Base-by-base conservation (phyloP, 768 basidiomycete species). In the Omphalotus guepiniiformis region DNA sequence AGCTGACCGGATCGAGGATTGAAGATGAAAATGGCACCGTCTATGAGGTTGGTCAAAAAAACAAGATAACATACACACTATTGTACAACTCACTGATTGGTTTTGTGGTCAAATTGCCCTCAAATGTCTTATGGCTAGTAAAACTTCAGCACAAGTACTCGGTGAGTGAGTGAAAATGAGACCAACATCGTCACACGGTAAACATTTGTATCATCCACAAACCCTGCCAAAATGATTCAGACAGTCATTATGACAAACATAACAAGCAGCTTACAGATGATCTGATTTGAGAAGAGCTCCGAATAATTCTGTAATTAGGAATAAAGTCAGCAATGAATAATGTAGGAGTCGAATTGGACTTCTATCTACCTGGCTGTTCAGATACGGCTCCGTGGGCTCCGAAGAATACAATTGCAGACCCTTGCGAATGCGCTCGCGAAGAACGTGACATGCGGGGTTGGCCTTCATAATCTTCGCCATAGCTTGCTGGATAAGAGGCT, bases 401-500 rank as follows among this genome's bases (percentile, higher is more conserved):
- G 96, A 98, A 8, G 95, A 98, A 68, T 99, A 99, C 16, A 99
- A 73, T 64, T 98, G 96, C 18, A 99, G 78, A 65, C 94, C 95
- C 70, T 99, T 99, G 57, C 96, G 83, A 58, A 99, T 97, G 70
- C 96, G 96, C 70, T 99, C 96, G 46, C 96, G 89, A 48, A 99
- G 73, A 34, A 99, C 96, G 62, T 98, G 96, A 45, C 88, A 85
- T 12, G 96, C 96, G 21, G 96, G 96, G 60, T 99, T 98, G 43
- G 96, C 96, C 69, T 99, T 99, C 93, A 98, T 95, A 65, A 99
- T 88, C 78, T 98, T 99, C 11, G 89, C 93, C 93, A 99, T 96
- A 4, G 95, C 96, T 68, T 96, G 94, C 64, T 96, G 95, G 49
- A 99, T 85, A 51, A 99, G 77, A 4, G 94, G 94, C 69, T 98